These are phyloP conservation scores for Picocystis sp. DNA, from an alignment of 163 green algal species.

Conservation along the genomic window DNA sequence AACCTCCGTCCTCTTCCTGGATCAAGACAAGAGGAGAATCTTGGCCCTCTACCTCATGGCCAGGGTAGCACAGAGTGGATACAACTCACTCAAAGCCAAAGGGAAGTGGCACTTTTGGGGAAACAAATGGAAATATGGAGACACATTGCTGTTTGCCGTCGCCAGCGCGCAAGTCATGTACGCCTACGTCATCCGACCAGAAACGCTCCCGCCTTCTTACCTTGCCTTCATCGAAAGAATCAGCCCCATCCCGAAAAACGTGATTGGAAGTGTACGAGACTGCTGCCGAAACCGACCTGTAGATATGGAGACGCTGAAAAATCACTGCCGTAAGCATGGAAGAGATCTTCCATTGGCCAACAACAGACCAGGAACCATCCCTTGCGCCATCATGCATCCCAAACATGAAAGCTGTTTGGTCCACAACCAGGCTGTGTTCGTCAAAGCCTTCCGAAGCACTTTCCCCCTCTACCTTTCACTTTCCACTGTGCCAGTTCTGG, in stretches of 20 bases:
- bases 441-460: constrained; percentile 8
- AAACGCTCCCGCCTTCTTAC: constrained; percentile 21
- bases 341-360: neutral
- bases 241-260: constrained; percentile 16
- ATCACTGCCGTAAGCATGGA: constrained; percentile 1
- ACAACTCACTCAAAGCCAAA: constrained; percentile 11
- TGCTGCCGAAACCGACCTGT: neutral
- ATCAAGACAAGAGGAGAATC: constrained; percentile 13
- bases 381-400: constrained; percentile 24
- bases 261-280: constrained; percentile 9
- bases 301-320: constrained; percentile 1
- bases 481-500: constrained; percentile 21
- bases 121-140: constrained; percentile 5
- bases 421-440: constrained; percentile 6
- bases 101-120: constrained; percentile 9
- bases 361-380: constrained; percentile 7
- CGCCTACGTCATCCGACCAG: constrained; percentile 24
- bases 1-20: constrained; percentile 17
- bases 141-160: constrained; percentile 17
- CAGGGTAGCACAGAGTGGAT: constrained; percentile 16
- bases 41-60: constrained; percentile 26
- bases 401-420: constrained; percentile 9
- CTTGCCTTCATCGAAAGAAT: constrained; percentile 22
- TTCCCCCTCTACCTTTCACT: constrained; percentile 31
- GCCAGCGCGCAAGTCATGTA: constrained; percentile 25